phyloP scores from a whole-genome alignment of 345 rosid genomes.

The Cardamine resedifolia region DNA sequence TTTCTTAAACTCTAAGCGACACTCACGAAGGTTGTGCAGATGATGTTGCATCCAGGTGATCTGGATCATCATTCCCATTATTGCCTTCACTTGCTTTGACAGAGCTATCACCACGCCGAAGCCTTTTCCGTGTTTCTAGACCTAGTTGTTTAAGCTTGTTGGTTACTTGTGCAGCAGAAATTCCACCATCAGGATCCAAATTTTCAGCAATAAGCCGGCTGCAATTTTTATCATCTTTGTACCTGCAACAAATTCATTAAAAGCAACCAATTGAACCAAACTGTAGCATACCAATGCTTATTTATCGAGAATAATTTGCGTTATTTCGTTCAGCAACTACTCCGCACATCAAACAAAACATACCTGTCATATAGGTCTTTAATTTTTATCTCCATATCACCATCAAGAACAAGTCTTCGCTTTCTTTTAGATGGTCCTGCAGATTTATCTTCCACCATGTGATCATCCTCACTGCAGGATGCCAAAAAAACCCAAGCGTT shows the following conservation, averaged over 20 bases:
- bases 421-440: slow-evolving; percentile 52
- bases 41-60: slow-evolving; percentile 39
- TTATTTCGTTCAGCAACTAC: slow-evolving; percentile 21
- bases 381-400: slow-evolving; percentile 60
- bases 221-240: slow-evolving; percentile 65
- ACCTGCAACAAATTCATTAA: slow-evolving; percentile 47
- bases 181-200: slow-evolving; percentile 66
- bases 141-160: slow-evolving; percentile 92
- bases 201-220: slow-evolving; percentile 59
- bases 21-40: slow-evolving; percentile 56
- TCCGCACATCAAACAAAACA: slow-evolving; percentile 24
- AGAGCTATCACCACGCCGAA: slow-evolving; percentile 35
- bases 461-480: slow-evolving; percentile 48
- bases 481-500: slow-evolving; percentile 26
- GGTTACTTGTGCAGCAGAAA: slow-evolving; percentile 76
- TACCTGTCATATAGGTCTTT: slow-evolving; percentile 73
- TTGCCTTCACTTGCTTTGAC: slow-evolving; percentile 31
- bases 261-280: slow-evolving; percentile 28
- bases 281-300: neutral
- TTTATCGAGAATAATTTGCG: too few relatives aligned
- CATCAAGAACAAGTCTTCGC: slow-evolving; percentile 57
- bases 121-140: slow-evolving; percentile 58
- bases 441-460: slow-evolving; percentile 43
- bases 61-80: slow-evolving; percentile 42
- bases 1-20: slow-evolving; percentile 27